Base-by-base conservation (phyloP, 2,329 filamentous ascomycete species). In the Neofusicoccum laricinum region DNA sequence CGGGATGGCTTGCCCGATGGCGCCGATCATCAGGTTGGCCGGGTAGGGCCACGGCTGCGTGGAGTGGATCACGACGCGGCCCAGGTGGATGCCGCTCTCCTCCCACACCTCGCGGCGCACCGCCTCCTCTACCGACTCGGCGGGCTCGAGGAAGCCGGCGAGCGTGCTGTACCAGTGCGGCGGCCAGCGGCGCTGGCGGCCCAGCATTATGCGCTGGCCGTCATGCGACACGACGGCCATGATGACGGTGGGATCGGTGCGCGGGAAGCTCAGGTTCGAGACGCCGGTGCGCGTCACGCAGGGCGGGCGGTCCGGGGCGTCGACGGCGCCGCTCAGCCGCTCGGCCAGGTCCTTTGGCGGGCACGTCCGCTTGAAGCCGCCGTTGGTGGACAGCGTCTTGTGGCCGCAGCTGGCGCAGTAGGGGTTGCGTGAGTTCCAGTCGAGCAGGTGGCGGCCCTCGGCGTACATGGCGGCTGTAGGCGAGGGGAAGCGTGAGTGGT, bases 201-300 rank as follows among this genome's bases (percentile, higher is more conserved):
- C 95, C 0, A 99, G 88, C 7, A 99, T 86, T 43, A 97, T 80
- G 66, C 87, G 86, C 68, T 88, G 85, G 57, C 90, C 90, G 70
- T 96, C 91, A 58, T 88, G 83, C 61, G 90, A 96, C 36, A 98
- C 86, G 11, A 97, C 89, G 0, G 93, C 94, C 79, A 96, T 93
- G 78, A 99, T 99, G 75, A 98, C 93, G 32, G 92, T 96, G 0
- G 93, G 93, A 71, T 97, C 93, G 1, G 94, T 97, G 58, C 93
- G 87, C 2, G 94, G 94, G 82, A 97, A 98, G 72, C 85, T 90
- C 61, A 97, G 84, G 78, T 99, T 99, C 36, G 93, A 96, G 50
- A 99, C 81, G 30, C 92, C 93, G 43, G 87, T 90, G 62, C 95
- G 87, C 0, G 93, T 96, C 7, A 86, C 88, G 77, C 95, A 99